Evolutionary conservation across 2,329 filamentous ascomycete species (phyloP).

Genomic region (Purpureocillium takamizusanense): DNA sequence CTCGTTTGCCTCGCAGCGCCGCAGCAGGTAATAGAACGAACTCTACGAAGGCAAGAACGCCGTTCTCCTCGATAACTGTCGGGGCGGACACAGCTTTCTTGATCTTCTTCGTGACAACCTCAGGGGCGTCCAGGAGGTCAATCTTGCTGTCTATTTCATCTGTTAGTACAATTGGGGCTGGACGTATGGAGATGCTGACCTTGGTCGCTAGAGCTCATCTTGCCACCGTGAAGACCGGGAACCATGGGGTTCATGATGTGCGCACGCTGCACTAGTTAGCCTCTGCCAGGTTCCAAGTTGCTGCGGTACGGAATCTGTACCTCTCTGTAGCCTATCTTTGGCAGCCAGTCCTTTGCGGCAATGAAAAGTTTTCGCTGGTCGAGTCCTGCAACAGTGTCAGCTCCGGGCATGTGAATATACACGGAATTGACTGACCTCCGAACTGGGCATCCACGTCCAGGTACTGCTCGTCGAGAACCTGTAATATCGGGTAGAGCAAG

Average conservation of each 20-base stretch:
- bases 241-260: slow-evolving; percentile 65
- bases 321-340: slow-evolving; percentile 75
- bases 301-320: slow-evolving; percentile 14
- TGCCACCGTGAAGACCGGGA: slow-evolving; percentile 71
- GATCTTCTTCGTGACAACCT: slow-evolving; percentile 71
- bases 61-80: slow-evolving; percentile 73
- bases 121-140: slow-evolving; percentile 75
- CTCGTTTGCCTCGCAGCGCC: slow-evolving; percentile 48
- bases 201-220: slow-evolving; percentile 73
- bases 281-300: neutral
- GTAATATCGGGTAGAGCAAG: slow-evolving; percentile 45
- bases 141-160: slow-evolving; percentile 65
- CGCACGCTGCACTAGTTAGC: slow-evolving; percentile 19
- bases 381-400: slow-evolving; percentile 26
- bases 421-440: slow-evolving; percentile 43
- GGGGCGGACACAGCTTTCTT: slow-evolving; percentile 77
- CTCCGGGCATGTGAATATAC: neutral
- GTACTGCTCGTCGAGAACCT: slow-evolving; percentile 86
- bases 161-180: neutral
- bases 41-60: slow-evolving; percentile 78
- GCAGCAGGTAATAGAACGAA: slow-evolving; percentile 74
- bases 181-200: too few species aligned
- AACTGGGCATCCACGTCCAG: slow-evolving; percentile 83
- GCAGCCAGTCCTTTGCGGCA: slow-evolving; percentile 74
- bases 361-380: slow-evolving; percentile 89